Conservation (phyloP, 140 eudicot genomes). For the Anethum foeniculum region DNA sequence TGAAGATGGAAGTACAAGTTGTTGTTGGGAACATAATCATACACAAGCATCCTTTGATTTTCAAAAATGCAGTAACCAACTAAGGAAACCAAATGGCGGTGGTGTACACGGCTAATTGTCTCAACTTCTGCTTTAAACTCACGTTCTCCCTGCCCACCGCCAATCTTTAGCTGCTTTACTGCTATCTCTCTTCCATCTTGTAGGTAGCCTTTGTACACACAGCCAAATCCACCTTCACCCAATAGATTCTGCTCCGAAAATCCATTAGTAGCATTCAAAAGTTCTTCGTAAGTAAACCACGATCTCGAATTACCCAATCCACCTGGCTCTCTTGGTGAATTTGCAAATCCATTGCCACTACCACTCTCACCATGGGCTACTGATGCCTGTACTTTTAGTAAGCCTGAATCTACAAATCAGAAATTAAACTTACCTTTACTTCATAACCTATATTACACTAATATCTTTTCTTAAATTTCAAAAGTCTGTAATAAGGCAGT, state of each 20-base stretch:
- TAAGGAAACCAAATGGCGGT: slow-evolving; percentile 91
- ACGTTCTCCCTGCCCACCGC: slow-evolving; percentile 95
- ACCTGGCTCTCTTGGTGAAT: slow-evolving; percentile 55
- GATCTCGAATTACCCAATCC: slow-evolving; percentile 68
- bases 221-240: slow-evolving; percentile 97
- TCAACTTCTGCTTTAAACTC: slow-evolving; percentile 96
- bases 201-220: slow-evolving; percentile 76
- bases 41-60: slow-evolving; percentile 73
- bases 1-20: slow-evolving; percentile 88
- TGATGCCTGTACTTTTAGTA: slow-evolving; percentile 38
- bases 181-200: slow-evolving; percentile 82
- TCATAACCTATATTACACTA: background rate
- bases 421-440: slow-evolving; percentile 4
- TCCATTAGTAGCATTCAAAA: slow-evolving; percentile 71
- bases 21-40: slow-evolving; percentile 78
- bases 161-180: slow-evolving; percentile 76
- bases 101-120: slow-evolving; percentile 88
- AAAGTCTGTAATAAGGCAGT: background rate
- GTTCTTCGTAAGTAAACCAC: slow-evolving; percentile 76
- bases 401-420: slow-evolving; percentile 38
- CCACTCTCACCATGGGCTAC: slow-evolving; percentile 30
- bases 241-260: slow-evolving; percentile 59
- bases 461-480: too few relatives aligned
- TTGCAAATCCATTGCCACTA: slow-evolving; percentile 35
- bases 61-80: slow-evolving; percentile 89